Evolutionary conservation across 495 filamentous ascomycete species (phyloP), one percentile per base, ranked within the genome.

Genomic region (Talaromyces nanjingensis): DNA sequence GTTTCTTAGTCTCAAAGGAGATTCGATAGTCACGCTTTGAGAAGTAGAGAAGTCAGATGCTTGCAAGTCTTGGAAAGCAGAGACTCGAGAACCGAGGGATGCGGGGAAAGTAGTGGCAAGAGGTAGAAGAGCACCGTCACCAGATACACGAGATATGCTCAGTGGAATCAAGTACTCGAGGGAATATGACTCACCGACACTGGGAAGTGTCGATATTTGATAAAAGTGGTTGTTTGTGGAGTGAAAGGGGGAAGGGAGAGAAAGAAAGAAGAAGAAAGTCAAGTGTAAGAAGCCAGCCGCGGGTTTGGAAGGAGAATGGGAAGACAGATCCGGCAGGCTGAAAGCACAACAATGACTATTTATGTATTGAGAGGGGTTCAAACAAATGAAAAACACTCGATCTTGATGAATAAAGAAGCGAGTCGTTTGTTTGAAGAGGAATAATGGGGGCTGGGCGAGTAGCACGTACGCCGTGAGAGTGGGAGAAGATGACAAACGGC

Each of bases 31-130:
- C 53, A 20, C 24, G 22, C 53, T 56, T 56, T 9, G 27, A 56
- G 22, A 2, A 56, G 53, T 29, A 56, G 53, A 29, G 27, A 6
- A 27, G n/a, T 56, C 22, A 56, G 53, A 27, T 56, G 22, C 53
- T n/a, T 56, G 53, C 53, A 56, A 29, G 53, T 56, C 11, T 27
- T 56, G 12, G 4, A 16, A 12, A 29, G 22, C n/a, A 56, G 45
- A 49, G 45, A 49, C 45, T 18, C 45, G 45, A 49, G 45, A 49
- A 49, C 45, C 45, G 45, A 49, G 45, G 45, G 45, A 49, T 33
- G 29, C 18, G 63, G 34, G 64, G 29, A 63, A 63, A 27, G 42
- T 34, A 6, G 57, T 39, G 52, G 52, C 34, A 60, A 31, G 53
- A 58, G 16, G 27, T 47, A 52, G 53, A 11, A 59, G 24, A 22